A percentile compares a stretch with the other conserved stretches of the same genome.
Evolutionary conservation across 805 yeast species (phyloP).

Genomic region (Zygosaccharomyces gambellarensis): DNA sequence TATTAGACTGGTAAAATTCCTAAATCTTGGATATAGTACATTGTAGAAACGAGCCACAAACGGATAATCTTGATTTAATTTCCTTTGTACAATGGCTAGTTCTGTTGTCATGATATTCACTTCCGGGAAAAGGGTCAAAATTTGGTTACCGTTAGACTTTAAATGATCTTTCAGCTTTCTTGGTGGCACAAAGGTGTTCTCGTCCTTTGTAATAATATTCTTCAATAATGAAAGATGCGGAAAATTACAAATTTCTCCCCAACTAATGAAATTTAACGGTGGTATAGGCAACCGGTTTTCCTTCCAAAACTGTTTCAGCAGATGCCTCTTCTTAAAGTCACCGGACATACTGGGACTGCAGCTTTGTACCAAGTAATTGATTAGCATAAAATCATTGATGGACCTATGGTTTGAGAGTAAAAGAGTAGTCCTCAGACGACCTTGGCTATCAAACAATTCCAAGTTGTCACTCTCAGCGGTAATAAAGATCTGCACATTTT

Average conservation of each 20-base stretch:
- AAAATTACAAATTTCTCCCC: slow-evolving; percentile 62
- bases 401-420: slow-evolving; percentile 56
- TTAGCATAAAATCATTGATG: slow-evolving; percentile 56
- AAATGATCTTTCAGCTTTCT: slow-evolving; percentile 36
- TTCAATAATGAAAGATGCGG: slow-evolving; percentile 49
- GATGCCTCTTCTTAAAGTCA: slow-evolving; percentile 5
- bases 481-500: slow-evolving; percentile 21
- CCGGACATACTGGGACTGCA: slow-evolving; percentile 19
- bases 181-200: slow-evolving; percentile 51
- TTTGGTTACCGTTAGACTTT: slow-evolving; percentile 38
- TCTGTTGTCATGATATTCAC: slow-evolving; percentile 62
- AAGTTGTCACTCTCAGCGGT: slow-evolving; percentile 25
- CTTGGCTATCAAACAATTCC: slow-evolving; percentile 8
- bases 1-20: slow-evolving; percentile 49
- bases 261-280: slow-evolving; percentile 55
- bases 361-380: slow-evolving; percentile 36
- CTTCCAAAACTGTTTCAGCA: slow-evolving; percentile 13
- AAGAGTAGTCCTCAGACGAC: slow-evolving; percentile 20
- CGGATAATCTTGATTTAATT: slow-evolving; percentile 47
- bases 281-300: slow-evolving; percentile 31
- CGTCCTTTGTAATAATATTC: slow-evolving; percentile 54
- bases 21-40: slow-evolving; percentile 73
- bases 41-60: slow-evolving; percentile 58
- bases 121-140: slow-evolving; percentile 81
- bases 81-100: slow-evolving; percentile 44